A percentile compares a stretch with the other conserved stretches of the same genome.
phyloP scores from a whole-genome alignment of 2,329 filamentous ascomycete species.

The Diaporthe sp. region DNA sequence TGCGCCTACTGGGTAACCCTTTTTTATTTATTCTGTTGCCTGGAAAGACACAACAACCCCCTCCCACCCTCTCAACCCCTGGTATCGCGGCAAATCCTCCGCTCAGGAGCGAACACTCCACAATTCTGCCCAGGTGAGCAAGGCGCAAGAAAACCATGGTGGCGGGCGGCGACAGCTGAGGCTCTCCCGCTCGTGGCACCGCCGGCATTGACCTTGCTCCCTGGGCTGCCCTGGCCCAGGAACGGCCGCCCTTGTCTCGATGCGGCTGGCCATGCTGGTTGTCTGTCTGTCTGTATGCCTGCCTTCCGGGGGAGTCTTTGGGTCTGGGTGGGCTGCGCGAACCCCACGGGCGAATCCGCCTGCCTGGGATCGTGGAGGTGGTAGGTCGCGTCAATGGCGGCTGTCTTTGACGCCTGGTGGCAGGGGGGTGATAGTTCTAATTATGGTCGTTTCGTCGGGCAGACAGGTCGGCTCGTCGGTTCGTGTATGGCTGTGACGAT shows the following conservation, averaged over 20 bases:
- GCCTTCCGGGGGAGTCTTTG: neutral
- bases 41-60: neutral
- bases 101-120: neutral
- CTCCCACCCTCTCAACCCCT: neutral
- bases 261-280: neutral
- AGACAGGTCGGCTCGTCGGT: neutral
- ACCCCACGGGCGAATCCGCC: slow-evolving; percentile 1
- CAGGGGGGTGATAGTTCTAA: neutral
- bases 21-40: slow-evolving; percentile 29
- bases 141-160: slow-evolving; percentile 11
- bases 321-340: neutral
- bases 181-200: neutral
- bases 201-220: slow-evolving; percentile 2
- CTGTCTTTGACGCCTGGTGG: slow-evolving; percentile 15
- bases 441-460: neutral
- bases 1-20: slow-evolving; percentile 5
- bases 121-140: neutral
- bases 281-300: neutral
- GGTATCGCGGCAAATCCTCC: slow-evolving; percentile 26
- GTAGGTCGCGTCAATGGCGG: slow-evolving; percentile 25
- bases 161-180: neutral
- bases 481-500: slow-evolving; percentile 12
- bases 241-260: neutral
- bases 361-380: slow-evolving; percentile 19
- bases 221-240: neutral